Conservation (phyloP, 148 eudicot genomes). For the Camellia sinensis region DNA sequence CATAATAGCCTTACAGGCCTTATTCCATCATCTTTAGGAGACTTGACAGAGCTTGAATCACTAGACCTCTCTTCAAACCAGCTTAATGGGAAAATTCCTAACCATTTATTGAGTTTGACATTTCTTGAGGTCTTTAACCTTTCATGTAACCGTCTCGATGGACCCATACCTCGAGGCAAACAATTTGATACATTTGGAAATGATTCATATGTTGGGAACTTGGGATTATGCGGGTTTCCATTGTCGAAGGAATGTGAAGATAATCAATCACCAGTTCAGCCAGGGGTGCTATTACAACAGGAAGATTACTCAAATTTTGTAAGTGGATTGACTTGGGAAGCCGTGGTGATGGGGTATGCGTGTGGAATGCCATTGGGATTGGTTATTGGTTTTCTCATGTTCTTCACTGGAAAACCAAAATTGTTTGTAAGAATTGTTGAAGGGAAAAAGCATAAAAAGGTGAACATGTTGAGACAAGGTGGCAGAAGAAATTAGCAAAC, state of each 20-base stretch:
- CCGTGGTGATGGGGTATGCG: too few species aligned
- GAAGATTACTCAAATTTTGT: too few species aligned
- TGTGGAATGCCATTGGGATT: too few species aligned
- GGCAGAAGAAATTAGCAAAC: too few species aligned
- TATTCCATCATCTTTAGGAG: slow-evolving; percentile 15
- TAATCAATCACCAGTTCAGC: neutral
- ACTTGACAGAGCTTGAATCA: slow-evolving; percentile 10
- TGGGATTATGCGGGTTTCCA: neutral
- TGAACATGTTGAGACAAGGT: too few species aligned
- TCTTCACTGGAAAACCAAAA: too few species aligned
- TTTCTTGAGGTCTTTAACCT: neutral
- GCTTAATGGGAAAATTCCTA: slow-evolving; percentile 1
- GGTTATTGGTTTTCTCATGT: too few species aligned
- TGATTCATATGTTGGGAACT: neutral
- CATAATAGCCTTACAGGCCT: slow-evolving; percentile 12
- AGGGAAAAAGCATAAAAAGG: too few species aligned
- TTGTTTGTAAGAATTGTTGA: too few species aligned
- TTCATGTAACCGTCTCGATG: neutral
- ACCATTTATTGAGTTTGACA: neutral
- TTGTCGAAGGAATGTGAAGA: neutral
- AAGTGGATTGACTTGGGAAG: too few species aligned
- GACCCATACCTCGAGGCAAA: neutral
- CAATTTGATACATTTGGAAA: neutral
- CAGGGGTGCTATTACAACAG: too few species aligned
- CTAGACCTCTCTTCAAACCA: slow-evolving; percentile 15